Evolutionary conservation across 2,329 filamentous ascomycete species (phyloP).

Genomic region (Metarhizium album): DNA sequence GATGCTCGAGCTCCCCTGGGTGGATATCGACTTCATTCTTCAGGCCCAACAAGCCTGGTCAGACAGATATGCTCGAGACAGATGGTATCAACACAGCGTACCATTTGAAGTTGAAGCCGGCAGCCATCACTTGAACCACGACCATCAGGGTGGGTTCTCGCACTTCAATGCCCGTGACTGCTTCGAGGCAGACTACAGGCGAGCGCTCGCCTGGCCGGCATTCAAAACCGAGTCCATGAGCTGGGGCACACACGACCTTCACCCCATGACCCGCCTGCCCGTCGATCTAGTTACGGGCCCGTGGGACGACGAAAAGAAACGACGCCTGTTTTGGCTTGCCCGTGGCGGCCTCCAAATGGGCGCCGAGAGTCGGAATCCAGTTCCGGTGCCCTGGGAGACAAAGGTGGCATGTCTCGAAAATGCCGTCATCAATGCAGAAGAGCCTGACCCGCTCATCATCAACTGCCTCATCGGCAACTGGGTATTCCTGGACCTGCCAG

Average conservation of each 20-base stretch:
- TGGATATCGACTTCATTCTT: constrained; percentile 33
- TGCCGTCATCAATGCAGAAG: constrained; percentile 19
- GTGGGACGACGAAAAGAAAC: constrained; percentile 27
- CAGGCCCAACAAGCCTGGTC: constrained; percentile 38
- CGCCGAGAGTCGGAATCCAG: constrained; percentile 14
- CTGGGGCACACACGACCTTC: constrained; percentile 25
- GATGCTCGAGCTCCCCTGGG: constrained; percentile 33
- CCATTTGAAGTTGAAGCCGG: constrained; percentile 1
- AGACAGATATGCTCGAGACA: constrained; percentile 23
- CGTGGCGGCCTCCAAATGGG: constrained; percentile 26
- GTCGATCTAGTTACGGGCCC: constrained; percentile 29
- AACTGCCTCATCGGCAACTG: constrained; percentile 21
- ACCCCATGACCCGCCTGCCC: constrained; percentile 29
- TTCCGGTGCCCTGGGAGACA: constrained; percentile 28
- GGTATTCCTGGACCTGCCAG: constrained; percentile 18
- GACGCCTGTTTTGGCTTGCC: constrained; percentile 35
- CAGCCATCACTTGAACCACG: constrained; percentile 7
- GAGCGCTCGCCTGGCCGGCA: constrained; percentile 14
- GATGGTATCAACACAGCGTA: constrained; percentile 24
- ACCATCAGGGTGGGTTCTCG: constrained; percentile 13
- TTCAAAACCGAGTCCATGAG: constrained; percentile 9
- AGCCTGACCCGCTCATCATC: constrained; percentile 18
- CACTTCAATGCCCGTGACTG: constrained; percentile 23
- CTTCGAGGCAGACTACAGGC: constrained; percentile 27
- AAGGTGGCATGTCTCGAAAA: constrained; percentile 26